Base-by-base conservation (phyloP, 163 green algal genomes). In the Prototheca stagnorum region DNA sequence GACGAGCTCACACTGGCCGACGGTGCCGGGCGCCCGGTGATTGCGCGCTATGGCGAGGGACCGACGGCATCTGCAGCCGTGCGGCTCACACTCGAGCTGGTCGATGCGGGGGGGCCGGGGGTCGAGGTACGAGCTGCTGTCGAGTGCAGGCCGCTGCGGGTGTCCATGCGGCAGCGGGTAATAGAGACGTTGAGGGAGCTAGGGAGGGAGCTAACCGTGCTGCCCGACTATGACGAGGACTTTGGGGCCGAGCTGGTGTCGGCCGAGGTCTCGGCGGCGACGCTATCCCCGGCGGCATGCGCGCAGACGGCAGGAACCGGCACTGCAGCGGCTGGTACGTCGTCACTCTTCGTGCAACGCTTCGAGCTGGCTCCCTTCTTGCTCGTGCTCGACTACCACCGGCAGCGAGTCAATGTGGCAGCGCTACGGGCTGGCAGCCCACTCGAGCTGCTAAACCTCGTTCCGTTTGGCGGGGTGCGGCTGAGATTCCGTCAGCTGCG, bases 361-460 rank as follows among this genome's bases (percentile, higher is more conserved):
- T 61, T 63, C 5, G 57, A 70, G 21, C 34, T 85, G 17, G 39
- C 51, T 37, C 59, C 54, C 11, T 65, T 66, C 16, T 59, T 40
- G 16, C 36, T 85, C 0, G 49, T 61, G 20, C 45, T 83, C 14
- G 60, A 79, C 33, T 80, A 78, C 61, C 43, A 53, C 12, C 59
- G 68, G 3, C 53, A 68, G 11, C 47, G 49, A 1, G 48, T 81
- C 2, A 63, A 83, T 39, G 37, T 79, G 4, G 59, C 55, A 2
- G 65, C 68, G 1, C 64, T 85, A 8, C 59, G 64, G 5, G 57
- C 66, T 26, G 74, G 76, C 25, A 59, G 57, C 25, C 51, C 75
- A 14, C 27, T 59, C 1, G 75, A 81, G 57, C 54, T 83, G 19
- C 35, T 80, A 3, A 81, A 85, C 49, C 41, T 85, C 33, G 59